Base-by-base conservation (phyloP, 768 basidiomycete genomes). In the Aureoboletus auriporus region DNA sequence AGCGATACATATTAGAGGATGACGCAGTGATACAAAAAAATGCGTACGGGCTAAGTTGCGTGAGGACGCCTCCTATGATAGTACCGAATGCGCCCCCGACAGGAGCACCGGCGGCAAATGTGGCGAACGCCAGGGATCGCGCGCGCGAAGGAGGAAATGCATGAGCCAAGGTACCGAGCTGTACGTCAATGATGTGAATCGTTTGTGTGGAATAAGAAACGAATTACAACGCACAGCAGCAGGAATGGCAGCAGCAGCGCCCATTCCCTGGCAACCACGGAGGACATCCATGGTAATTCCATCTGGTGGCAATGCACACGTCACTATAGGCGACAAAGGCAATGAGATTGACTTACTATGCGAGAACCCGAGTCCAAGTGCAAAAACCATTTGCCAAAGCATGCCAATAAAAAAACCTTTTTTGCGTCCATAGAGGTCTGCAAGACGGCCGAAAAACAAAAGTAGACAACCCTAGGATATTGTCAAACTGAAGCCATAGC, bases 31-130 rank as follows among this genome's bases (percentile, higher is more conserved):
- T n/a, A 16, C 14, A 43, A 23, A 28, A 8, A 2, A n/a, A 3
- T 13, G 4, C 62, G 46, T 49, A 75, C 73, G 42, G 26, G 41
- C 68, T 67, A 8, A 74, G 69, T 56, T 89, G 77, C 0, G 83
- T 86, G 16, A 90, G 65, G 1, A 84, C 68, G n/a, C 88, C 89
- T 14, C 91, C 90, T 1, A 90, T 50, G 0, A 82, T 67, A 28
- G 74, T 73, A 1, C 93, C 91, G 12, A 92, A 67, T 0, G 80
- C 85, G 0, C 76, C 86, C 0, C 93, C 93, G 6, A 93, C 60
- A 0, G 93, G 91, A 1, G 86, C 89, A 26, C 93, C 93, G 0
- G 90, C 89, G 1, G 85, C 76, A 54, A 93, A 94, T 0, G 84
- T 82, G 0, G 93, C 80, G 53, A 94, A 95, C 0, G 90, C 93